Evolutionary conservation across 2,329 filamentous ascomycete species (phyloP).

Genomic region (Arthrobotrys musiformis): DNA sequence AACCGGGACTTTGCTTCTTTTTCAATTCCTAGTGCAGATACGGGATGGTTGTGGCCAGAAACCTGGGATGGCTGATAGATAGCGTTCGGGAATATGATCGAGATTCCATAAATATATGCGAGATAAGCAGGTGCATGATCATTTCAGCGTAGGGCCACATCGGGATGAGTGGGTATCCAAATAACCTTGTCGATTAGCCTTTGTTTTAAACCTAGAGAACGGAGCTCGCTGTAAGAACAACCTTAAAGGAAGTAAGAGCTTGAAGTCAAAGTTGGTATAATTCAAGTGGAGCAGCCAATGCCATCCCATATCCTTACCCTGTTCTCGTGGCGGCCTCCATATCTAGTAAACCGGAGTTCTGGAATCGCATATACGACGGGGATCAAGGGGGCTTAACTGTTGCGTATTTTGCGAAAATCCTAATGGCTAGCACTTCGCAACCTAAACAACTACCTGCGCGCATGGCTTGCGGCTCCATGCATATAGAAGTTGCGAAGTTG

Average conservation of each 20-base stretch:
- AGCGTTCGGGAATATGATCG: not conserved
- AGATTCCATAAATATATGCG: not conserved
- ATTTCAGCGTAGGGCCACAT: not conserved
- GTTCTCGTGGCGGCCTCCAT: not conserved
- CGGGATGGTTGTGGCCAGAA: not conserved
- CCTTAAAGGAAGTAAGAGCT: not conserved
- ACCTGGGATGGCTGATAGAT: not conserved
- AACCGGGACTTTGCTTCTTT: not conserved
- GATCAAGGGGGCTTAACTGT: not conserved
- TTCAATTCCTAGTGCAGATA: not conserved
- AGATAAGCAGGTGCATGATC: not conserved
- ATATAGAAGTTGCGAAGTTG: not conserved
- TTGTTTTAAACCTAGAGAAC: not conserved
- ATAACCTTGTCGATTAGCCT: not conserved
- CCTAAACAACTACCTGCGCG: not conserved
- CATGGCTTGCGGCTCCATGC: not conserved
- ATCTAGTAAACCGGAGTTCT: not conserved
- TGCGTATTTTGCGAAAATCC: not conserved
- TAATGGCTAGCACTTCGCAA: not conserved
- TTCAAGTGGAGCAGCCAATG: not conserved
- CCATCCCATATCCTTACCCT: not conserved
- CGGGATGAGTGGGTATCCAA: not conserved
- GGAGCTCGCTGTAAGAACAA: slow-evolving; percentile 1
- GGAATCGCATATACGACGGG: not conserved
- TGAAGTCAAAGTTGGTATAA: not conserved